Conservation (phyloP, 1,284 basidiomycete species). For the Trichosporon asahii region DNA sequence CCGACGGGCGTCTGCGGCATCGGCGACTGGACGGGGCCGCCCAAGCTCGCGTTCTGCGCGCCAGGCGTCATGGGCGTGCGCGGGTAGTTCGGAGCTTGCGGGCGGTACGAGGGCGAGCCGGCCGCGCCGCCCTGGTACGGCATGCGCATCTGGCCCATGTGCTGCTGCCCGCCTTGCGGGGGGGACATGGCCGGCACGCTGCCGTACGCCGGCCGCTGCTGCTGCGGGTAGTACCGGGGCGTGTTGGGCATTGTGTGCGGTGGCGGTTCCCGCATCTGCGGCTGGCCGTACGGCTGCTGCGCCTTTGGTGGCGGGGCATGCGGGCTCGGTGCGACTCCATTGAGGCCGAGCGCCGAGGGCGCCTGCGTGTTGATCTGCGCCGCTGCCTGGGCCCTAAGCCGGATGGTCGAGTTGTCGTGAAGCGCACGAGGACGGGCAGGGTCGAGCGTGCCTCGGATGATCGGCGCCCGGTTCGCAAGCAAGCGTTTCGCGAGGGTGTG, state of each 20-base stretch:
- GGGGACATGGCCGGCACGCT: not conserved
- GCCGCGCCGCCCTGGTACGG: not conserved
- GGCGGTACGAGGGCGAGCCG: conserved; percentile 3
- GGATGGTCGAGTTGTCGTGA: conserved; percentile 34
- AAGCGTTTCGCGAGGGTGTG: conserved; percentile 30
- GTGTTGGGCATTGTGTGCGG: conserved; percentile 20
- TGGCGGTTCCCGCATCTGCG: conserved; percentile 20
- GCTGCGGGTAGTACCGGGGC: conserved; percentile 11
- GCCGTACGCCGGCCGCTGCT: not conserved
- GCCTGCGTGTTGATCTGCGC: conserved; percentile 19
- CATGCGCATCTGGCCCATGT: conserved; percentile 2
- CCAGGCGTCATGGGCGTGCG: not conserved
- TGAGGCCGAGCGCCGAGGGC: conserved; percentile 12
- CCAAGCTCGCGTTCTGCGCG: not conserved
- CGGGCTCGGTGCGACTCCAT: conserved; percentile 15
- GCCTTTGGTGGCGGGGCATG: conserved; percentile 15
- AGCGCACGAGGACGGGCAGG: conserved; percentile 41
- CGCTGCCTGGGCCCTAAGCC: conserved; percentile 17
- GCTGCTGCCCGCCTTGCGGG: conserved; percentile 9
- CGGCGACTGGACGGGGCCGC: conserved; percentile 1
- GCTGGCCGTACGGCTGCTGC: conserved; percentile 15
- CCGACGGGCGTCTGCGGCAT: not conserved
- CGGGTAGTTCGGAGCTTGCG: not conserved
- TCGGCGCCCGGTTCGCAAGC: conserved; percentile 26
- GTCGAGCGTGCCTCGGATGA: conserved; percentile 44